phyloP scores from a whole-genome alignment of 1,284 basidiomycete species.

The Rhodotorula sp. region DNA sequence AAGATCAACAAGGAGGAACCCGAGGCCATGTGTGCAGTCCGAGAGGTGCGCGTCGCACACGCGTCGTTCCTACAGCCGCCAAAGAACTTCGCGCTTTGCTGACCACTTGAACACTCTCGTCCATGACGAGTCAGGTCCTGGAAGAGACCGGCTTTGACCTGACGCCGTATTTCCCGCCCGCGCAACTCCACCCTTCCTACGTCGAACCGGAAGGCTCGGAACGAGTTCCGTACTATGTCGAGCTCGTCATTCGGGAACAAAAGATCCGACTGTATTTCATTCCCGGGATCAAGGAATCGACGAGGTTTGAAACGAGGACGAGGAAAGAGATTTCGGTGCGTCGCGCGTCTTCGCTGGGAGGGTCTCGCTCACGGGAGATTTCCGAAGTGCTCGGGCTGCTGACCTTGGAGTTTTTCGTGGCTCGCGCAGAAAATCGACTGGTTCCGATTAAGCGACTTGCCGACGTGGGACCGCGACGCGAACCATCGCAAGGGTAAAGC shows the following conservation, averaged over 20 bases:
- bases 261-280: constrained; percentile 89
- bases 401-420: background rate
- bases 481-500: background rate
- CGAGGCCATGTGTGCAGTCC: constrained; percentile 75
- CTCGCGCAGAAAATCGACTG: constrained; percentile 82
- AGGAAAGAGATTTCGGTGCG: constrained; percentile 97
- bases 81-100: no score
- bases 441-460: constrained; percentile 86
- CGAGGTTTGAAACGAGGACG: constrained; percentile 86
- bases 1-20: constrained; percentile 96
- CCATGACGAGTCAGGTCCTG: constrained; percentile 62
- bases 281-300: constrained; percentile 83
- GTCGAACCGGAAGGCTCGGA: constrained; percentile 38
- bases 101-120: background rate
- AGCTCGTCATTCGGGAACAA: constrained; percentile 85
- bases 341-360: background rate
- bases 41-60: constrained; percentile 64
- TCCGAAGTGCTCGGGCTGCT: background rate
- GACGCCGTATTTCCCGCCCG: constrained; percentile 59
- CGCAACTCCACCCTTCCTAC: constrained; percentile 34
- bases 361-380: no score
- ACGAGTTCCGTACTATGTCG: constrained; percentile 61
- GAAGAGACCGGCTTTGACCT: constrained; percentile 94
- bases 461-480: constrained; percentile 68
- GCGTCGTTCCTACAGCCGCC: background rate